Percentiles rank a stretch among this genome's conserved stretches.
Evolutionary conservation across 2,329 filamentous ascomycete species (phyloP).

Genomic region (Penicillium brevicompactum): DNA sequence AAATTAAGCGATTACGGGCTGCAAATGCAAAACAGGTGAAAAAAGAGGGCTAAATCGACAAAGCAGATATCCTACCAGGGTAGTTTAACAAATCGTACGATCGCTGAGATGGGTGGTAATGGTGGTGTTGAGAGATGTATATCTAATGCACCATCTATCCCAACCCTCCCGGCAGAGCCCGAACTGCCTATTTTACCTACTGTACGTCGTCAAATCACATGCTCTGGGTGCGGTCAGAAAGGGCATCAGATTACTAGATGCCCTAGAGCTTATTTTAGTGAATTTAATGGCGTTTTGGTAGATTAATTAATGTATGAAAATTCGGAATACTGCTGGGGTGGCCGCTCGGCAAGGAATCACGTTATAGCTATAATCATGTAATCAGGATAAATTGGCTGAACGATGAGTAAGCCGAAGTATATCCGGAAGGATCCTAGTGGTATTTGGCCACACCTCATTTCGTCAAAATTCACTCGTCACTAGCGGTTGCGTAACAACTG

Average conservation of each 20-base stretch:
- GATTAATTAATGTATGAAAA: no score
- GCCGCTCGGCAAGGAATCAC: no score
- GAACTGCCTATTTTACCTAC: slow-evolving; percentile 1
- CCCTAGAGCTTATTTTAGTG: background rate
- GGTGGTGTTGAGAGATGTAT: background rate
- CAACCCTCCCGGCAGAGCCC: background rate
- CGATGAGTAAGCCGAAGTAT: no score
- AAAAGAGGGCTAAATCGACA: slow-evolving; percentile 1
- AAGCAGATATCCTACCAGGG: background rate
- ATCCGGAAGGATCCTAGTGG: no score
- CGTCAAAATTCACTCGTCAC: no score
- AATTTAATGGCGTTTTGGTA: background rate
- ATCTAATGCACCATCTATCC: background rate
- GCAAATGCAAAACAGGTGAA: background rate
- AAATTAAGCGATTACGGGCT: background rate
- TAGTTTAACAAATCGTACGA: background rate
- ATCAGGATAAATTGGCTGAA: no score
- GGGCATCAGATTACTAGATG: background rate
- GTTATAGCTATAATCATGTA: no score
- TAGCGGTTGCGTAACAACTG: no score
- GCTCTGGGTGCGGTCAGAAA: background rate
- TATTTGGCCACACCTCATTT: no score
- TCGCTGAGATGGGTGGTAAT: background rate
- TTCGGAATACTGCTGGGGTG: no score
- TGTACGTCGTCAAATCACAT: slow-evolving; percentile 1